phyloP scores from a whole-genome alignment of 164 flowering plant genomes.

The Santalum album region DNA sequence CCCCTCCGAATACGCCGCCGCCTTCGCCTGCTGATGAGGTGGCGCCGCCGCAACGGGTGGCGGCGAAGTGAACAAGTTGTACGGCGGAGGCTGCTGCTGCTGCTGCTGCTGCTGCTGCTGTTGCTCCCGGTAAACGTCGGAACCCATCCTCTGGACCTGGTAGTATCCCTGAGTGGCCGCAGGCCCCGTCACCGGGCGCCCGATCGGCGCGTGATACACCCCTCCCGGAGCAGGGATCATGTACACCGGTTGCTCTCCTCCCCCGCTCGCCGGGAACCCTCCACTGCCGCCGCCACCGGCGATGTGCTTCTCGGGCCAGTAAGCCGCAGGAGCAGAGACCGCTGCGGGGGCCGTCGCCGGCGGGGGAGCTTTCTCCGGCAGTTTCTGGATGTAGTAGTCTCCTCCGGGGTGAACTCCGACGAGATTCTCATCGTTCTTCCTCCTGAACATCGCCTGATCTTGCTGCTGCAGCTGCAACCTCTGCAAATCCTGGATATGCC shows the following conservation, averaged over 20 bases:
- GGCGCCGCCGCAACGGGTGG: constrained; percentile 5
- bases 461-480: constrained; percentile 35
- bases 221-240: constrained; percentile 25
- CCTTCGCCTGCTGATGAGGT: background rate
- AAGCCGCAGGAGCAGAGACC: constrained; percentile 12
- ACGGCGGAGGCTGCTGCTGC: constrained; percentile 10
- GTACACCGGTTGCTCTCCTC: constrained; percentile 28
- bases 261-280: constrained; percentile 16
- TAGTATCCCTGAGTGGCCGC: constrained; percentile 29
- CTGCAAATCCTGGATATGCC: constrained; percentile 40
- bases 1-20: constrained; percentile 10
- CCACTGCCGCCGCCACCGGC: constrained; percentile 32
- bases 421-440: constrained; percentile 26
- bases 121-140: constrained; percentile 38
- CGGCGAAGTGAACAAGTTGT: constrained; percentile 19
- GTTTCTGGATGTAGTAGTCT: constrained; percentile 18
- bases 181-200: constrained; percentile 20
- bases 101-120: constrained; percentile 10
- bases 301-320: constrained; percentile 25
- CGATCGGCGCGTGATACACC: constrained; percentile 20
- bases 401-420: constrained; percentile 7
- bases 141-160: constrained; percentile 23
- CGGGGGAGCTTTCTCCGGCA: constrained; percentile 17
- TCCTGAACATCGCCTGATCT: constrained; percentile 23
- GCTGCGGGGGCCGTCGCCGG: constrained; percentile 5